Base-by-base conservation (phyloP, 345 rosid genomes). In the Lepidium didymum region DNA sequence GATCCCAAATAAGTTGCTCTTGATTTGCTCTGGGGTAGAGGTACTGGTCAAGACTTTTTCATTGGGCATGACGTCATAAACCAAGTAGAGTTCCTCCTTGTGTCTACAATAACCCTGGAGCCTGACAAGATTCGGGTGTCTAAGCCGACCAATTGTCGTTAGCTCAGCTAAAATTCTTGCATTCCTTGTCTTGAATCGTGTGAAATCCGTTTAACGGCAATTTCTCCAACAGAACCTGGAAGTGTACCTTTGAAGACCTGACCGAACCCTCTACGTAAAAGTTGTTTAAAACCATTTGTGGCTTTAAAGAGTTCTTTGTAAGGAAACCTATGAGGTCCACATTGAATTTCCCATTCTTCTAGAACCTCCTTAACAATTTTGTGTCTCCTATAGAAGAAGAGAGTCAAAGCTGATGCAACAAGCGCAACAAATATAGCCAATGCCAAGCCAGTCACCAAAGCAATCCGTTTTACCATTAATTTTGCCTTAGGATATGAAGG, bases 41-140 rank as follows among this genome's bases (percentile, higher is more conserved):
- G 56, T 67, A 79, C 70, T 31, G 62, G 75, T 85, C 86, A 42
- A 85, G 82, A 58, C 89, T 83, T 25, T 83, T 25, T 83, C 83
- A 47, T 83, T 83, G 4, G 81, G 85, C 85, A 83, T 79, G 40
- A 66, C 64, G 56, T 83, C 87, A 56, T 81, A 83, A 9, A 83
- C 85, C 9, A 83, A 49, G 52, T 77, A 65, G 60, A 83, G 78
- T 43, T 77, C 81, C 42, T 76, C 82, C 33, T 79, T 77, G 49
- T 72, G 66, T 27, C 75, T 77, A 13, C 87, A 83, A 81, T 82
- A 83, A 4, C 87, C 87, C 44, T 65, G 81, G 21, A 81, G 75
- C 61, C 76, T 75, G 41, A 79, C 82, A 3, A 82, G 81, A 49
- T 81, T 85, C 33, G 78, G 75, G 37, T 76, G 82, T 68, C 77